phyloP scores from a whole-genome alignment of 345 rosid genomes.

The Iberis pinnata region DNA sequence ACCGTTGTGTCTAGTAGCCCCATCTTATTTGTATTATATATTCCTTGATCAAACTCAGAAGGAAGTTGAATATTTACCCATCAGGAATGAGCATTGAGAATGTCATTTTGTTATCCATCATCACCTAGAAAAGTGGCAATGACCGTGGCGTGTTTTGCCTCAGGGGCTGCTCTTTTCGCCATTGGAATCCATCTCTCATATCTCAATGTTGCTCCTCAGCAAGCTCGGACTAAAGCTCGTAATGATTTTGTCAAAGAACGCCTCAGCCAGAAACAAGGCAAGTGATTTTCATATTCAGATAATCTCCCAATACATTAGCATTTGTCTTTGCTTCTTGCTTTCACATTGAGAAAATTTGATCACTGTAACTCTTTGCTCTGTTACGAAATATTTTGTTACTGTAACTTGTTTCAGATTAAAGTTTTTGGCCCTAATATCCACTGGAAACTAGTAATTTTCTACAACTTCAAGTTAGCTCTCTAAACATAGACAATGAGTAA shows the following conservation, averaged over 20 bases:
- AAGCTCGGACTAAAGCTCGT: slow-evolving; percentile 76
- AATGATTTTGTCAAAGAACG: slow-evolving; percentile 54
- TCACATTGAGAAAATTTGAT: too few relatives aligned
- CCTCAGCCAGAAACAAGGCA: slow-evolving; percentile 52
- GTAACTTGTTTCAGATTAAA: too few relatives aligned
- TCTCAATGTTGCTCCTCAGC: slow-evolving; percentile 57
- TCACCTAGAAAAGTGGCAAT: slow-evolving; percentile 56
- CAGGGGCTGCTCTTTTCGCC: slow-evolving; percentile 49
- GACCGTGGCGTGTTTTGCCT: slow-evolving; percentile 51
- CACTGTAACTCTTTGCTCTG: too few relatives aligned
- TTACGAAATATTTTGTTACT: too few relatives aligned
- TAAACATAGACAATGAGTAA: too few relatives aligned
- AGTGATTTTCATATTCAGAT: slow-evolving; percentile 12
- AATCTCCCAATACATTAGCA: neutral
- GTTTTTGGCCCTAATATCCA: too few relatives aligned
- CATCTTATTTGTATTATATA: too few relatives aligned
- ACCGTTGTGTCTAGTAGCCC: too few relatives aligned
- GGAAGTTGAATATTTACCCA: neutral
- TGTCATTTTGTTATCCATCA: slow-evolving; percentile 59
- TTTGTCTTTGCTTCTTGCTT: too few relatives aligned
- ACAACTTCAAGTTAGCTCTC: too few relatives aligned
- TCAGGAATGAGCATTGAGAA: slow-evolving; percentile 19
- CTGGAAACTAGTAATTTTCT: too few relatives aligned
- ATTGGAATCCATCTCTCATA: slow-evolving; percentile 48
- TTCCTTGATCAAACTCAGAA: neutral